Conservation (phyloP, 306 rosid genomes). For the Begonia loranthoides region DNA sequence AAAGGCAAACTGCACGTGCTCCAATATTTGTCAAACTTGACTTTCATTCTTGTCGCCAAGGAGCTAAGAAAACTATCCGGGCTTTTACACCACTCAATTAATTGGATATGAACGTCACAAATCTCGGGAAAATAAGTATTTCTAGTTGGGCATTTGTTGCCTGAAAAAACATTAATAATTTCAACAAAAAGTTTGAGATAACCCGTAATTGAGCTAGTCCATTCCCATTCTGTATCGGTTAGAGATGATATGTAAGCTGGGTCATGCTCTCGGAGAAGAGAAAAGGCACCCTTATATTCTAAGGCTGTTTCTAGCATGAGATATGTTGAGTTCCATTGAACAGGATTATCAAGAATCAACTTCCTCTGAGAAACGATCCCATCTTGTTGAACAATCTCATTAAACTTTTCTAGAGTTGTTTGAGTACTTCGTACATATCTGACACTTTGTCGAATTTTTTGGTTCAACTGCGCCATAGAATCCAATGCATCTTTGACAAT, state of each 20-base stretch:
- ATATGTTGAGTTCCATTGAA: slow-evolving; percentile 61
- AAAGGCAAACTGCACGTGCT: slow-evolving; percentile 74
- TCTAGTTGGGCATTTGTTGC: slow-evolving; percentile 58
- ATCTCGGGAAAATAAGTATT: slow-evolving; percentile 84
- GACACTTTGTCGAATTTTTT: slow-evolving; percentile 66
- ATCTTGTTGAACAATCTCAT: slow-evolving; percentile 53
- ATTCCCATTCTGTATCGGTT: slow-evolving; percentile 78
- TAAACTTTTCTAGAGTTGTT: slow-evolving; percentile 52
- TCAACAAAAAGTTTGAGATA: slow-evolving; percentile 77
- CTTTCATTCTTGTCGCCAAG: slow-evolving; percentile 62
- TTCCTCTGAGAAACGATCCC: slow-evolving; percentile 43
- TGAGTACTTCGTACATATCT: slow-evolving; percentile 65
- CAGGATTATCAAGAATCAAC: slow-evolving; percentile 53
- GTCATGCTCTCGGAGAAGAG: slow-evolving; percentile 56
- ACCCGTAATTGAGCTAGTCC: slow-evolving; percentile 37
- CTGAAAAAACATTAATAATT: slow-evolving; percentile 44
- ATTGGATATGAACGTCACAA: slow-evolving; percentile 71
- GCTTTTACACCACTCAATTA: slow-evolving; percentile 86
- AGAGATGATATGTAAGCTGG: slow-evolving; percentile 38
- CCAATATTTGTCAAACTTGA: slow-evolving; percentile 85
- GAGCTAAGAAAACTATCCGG: slow-evolving; percentile 56
- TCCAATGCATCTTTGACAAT: slow-evolving; percentile 54
- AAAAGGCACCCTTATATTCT: slow-evolving; percentile 64
- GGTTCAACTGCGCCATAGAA: slow-evolving; percentile 48
- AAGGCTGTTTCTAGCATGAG: slow-evolving; percentile 72